These are phyloP conservation scores for Setomelanomma holmii DNA, from an alignment of 2,329 filamentous ascomycete genomes.

Conservation along the genomic window DNA sequence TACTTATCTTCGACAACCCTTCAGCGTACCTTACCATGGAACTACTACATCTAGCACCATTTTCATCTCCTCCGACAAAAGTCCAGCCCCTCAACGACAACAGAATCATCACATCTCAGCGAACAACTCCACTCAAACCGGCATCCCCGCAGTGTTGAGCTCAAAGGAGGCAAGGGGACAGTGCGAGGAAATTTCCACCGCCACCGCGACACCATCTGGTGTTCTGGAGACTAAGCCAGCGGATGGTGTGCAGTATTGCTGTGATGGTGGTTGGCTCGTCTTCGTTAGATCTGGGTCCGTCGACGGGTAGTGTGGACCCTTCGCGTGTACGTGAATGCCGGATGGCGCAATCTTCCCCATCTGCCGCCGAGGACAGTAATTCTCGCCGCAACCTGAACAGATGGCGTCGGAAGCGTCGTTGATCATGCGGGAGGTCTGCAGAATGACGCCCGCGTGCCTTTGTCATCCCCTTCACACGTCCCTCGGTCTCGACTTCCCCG, in stretches of 20 bases:
- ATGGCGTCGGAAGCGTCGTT: slow-evolving; percentile 7
- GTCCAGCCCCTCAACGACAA: slow-evolving; percentile 28
- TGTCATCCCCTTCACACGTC: slow-evolving; percentile 17
- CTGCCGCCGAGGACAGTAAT: slow-evolving; percentile 28
- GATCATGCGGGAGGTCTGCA: slow-evolving; percentile 25
- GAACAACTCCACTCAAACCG: slow-evolving; percentile 25
- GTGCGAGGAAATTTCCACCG: slow-evolving; percentile 41
- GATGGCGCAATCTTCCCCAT: slow-evolving; percentile 18
- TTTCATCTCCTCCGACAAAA: slow-evolving; percentile 17
- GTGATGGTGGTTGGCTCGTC: slow-evolving; percentile 33
- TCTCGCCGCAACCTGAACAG: slow-evolving; percentile 32
- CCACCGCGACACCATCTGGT: slow-evolving; percentile 18
- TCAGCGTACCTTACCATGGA: slow-evolving; percentile 9
- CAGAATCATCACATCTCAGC: slow-evolving; percentile 26
- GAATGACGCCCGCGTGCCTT: slow-evolving; percentile 19
- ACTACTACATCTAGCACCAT: slow-evolving; percentile 11
- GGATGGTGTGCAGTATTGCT: slow-evolving; percentile 11
- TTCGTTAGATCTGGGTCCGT: slow-evolving; percentile 21
- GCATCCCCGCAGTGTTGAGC: slow-evolving; percentile 19
- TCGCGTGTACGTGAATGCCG: slow-evolving; percentile 10
- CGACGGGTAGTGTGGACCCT: slow-evolving; percentile 19
- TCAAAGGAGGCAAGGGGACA: slow-evolving; percentile 12
- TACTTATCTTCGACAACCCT: slow-evolving; percentile 31
- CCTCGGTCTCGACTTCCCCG: slow-evolving; percentile 30
- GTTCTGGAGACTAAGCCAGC: slow-evolving; percentile 29